Evolutionary conservation across 495 filamentous ascomycete genomes (phyloP), one percentile per base, ranked within the genome.

Genomic region (Pyronema domesticum): DNA sequence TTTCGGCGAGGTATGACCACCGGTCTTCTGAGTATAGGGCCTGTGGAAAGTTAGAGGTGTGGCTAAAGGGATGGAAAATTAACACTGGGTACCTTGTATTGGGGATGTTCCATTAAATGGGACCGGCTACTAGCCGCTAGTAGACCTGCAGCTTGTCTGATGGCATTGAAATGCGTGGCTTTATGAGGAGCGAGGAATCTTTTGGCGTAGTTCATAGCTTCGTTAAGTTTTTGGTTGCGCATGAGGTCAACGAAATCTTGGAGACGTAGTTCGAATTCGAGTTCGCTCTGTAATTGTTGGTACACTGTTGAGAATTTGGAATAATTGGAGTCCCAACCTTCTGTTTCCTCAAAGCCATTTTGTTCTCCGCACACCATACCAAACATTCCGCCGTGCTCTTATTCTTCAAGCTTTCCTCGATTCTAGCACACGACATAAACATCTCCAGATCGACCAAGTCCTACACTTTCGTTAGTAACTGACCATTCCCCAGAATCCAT

Each of bases 171-270:
- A 58, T 89, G 81, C 5, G 74, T 75, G 36, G 84, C 80, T 37
- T 69, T 68, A 62, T 80, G 82, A 7, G 78, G 76, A 15, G 76
- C 69, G 13, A 98, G 75, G 68, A 80, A 85, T 65, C 85, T 94
- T 61, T 76, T 81, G 6, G 87, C 88, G 67, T 95, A 82, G 17
- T 69, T 64, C 55, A 83, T 81, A n/a, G 89, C 84, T 55, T 94
- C 86, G 51, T 80, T 61, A 23, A 81, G 73, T 59, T 82, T 84
- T 4, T 62, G 46, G 37, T 71, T 78, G 42, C 91, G 74, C 50
- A 93, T 76, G 54, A 95, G 74, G 65, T 96, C 91, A 58, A 96
- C 88, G 66, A 85, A 95, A 65, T 96, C 87, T 68, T 98, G 91
- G 59, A 93, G 73, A n/a, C 93, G 80, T 8, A 98, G 76, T 73